These are phyloP conservation scores for Enterocytospora artemiae DNA, from an alignment of 371 early-diverging fungal genomes.

Conservation along the genomic window DNA sequence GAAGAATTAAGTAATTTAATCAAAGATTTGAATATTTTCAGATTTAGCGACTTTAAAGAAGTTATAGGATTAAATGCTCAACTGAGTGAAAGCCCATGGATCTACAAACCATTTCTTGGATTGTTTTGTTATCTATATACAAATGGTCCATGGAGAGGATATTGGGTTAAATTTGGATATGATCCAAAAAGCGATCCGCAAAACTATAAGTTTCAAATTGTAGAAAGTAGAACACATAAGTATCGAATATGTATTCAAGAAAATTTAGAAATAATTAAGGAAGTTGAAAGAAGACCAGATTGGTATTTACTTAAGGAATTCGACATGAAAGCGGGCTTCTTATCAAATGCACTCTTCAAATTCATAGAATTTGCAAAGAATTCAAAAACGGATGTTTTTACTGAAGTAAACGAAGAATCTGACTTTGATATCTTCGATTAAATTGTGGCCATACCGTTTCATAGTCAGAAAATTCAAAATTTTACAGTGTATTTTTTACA, in stretches of 20 bases:
- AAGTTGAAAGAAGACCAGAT: slow-evolving; percentile 37
- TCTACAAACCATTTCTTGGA: slow-evolving; percentile 43
- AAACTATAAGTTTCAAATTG: slow-evolving; percentile 52
- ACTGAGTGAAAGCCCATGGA: not conserved
- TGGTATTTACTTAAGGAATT: slow-evolving; percentile 38
- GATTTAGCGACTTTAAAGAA: not conserved
- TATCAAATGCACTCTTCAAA: slow-evolving; percentile 36
- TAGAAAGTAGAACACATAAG: slow-evolving; percentile 33
- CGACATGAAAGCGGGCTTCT: slow-evolving; percentile 42
- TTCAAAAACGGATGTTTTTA: not conserved
- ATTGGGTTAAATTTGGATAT: slow-evolving; percentile 51
- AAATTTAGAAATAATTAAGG: slow-evolving; percentile 34
- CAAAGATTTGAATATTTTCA: not conserved
- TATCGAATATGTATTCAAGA: slow-evolving; percentile 41
- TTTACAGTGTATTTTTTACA: too few species aligned
- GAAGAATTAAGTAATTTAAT: not conserved
- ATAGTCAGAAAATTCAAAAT: too few species aligned
- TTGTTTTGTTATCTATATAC: slow-evolving; percentile 41
- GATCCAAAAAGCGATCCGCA: slow-evolving; percentile 46
- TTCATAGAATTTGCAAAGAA: slow-evolving; percentile 5
- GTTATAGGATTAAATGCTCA: slow-evolving; percentile 3
- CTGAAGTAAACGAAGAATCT: not conserved
- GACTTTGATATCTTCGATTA: slow-evolving; percentile 14
- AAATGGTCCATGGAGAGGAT: slow-evolving; percentile 55
- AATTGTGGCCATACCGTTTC: not conserved